phyloP scores from a whole-genome alignment of 2,329 filamentous ascomycete species.

The Fusarium mangiferae region DNA sequence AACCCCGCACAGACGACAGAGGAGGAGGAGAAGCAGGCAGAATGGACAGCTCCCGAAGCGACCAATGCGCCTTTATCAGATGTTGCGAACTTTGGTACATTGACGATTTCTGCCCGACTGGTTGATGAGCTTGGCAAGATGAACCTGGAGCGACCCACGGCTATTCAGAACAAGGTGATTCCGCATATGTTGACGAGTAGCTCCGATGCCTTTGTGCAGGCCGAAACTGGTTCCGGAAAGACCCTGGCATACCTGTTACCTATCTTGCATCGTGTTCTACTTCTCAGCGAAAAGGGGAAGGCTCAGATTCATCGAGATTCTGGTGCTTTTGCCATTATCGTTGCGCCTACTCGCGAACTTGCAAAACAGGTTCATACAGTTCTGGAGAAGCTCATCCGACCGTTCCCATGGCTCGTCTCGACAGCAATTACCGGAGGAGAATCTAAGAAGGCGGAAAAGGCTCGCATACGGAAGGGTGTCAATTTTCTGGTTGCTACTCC shows the following conservation, averaged over 20 bases:
- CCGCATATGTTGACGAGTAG: slow-evolving; percentile 82
- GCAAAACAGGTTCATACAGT: slow-evolving; percentile 94
- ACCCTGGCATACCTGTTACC: slow-evolving; percentile 95
- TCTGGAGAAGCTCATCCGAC: slow-evolving; percentile 85
- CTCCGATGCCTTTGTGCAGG: slow-evolving; percentile 93
- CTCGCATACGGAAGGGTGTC: slow-evolving; percentile 89
- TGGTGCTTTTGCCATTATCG: slow-evolving; percentile 91
- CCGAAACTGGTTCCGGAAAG: slow-evolving; percentile 97
- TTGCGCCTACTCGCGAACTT: slow-evolving; percentile 92
- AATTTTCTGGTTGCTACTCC: slow-evolving; percentile 97
- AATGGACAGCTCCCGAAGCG: slow-evolving; percentile 71
- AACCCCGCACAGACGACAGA: slow-evolving; percentile 80
- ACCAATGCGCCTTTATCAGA: slow-evolving; percentile 91
- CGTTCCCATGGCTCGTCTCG: slow-evolving; percentile 92
- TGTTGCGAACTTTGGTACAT: slow-evolving; percentile 85
- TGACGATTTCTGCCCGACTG: slow-evolving; percentile 83
- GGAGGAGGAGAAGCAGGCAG: slow-evolving; percentile 60
- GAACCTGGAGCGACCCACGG: slow-evolving; percentile 88
- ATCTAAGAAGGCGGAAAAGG: slow-evolving; percentile 85
- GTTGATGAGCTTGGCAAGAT: slow-evolving; percentile 89
- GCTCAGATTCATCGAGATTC: slow-evolving; percentile 81
- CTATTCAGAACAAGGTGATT: slow-evolving; percentile 92
- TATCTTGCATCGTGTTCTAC: slow-evolving; percentile 87
- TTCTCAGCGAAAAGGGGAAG: slow-evolving; percentile 70
- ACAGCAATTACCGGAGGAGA: slow-evolving; percentile 81